Evolutionary conservation across 2,329 filamentous ascomycete species (phyloP), one percentile per base, ranked within the genome.

Genomic region (Zymoseptoria pseudotritici): DNA sequence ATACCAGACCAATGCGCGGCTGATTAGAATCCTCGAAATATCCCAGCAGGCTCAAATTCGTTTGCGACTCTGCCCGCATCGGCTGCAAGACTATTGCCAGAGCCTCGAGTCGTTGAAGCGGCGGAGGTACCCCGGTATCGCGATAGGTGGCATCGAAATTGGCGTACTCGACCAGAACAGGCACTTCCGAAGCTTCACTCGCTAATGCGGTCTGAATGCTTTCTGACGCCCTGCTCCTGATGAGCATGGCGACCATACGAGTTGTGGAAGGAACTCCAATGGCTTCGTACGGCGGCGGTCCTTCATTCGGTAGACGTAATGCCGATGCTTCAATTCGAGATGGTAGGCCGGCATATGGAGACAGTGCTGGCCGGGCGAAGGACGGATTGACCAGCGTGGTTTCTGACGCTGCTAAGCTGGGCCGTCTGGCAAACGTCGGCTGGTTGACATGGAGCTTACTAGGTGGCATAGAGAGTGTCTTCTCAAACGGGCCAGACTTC

Each of bases 1-100:
- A 93, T 10, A 93, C 82, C 10, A 93, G 78, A 4, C 89, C 89
- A 57, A 91, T 83, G 9, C 89, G 82, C 0, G 78, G 77, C 58
- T 89, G 86, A 57, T 83, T 82, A 57, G 87, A 80, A 67, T 92
- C 89, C 70, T 92, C 88, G 67, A 90, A 91, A 69, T 90, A 92
- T 68, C 63, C 89, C 79, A 70, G 73, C 67, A 82, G 86, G 79
- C 81, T 88, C 1, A 86, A 80, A 22, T 76, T 77, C 2, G 65
- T 66, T 53, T 71, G 69, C 20, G 69, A 70, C 21, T 72, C 70
- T 17, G 70, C 57, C 51, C 71, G 66, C 69, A 72, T 72, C 2
- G 70, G 70, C 58, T 68, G 66, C 11, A 72, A 64, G 42, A 65
- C 65, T 3, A 58, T 58, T 36, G 72, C 67, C 19, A 81, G 68